Conservation (phyloP, 306 rosid species). For the Leucaena leucocephala region DNA sequence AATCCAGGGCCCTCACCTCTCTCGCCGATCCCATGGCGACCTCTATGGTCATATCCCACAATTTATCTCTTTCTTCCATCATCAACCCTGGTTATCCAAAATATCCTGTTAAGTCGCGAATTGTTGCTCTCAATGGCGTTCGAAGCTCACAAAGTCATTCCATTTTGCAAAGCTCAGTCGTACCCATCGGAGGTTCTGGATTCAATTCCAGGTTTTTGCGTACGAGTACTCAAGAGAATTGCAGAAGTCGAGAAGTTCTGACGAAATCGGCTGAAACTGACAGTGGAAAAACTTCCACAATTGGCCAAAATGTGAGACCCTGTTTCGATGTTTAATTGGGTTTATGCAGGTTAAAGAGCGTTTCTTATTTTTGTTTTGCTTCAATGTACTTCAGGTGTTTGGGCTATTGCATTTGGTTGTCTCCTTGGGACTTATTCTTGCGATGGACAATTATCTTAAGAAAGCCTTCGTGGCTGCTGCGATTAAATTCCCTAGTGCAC, state of each 20-base stretch:
- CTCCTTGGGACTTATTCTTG: slow-evolving; percentile 78
- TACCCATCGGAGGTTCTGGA: slow-evolving; percentile 16
- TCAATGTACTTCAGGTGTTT: slow-evolving; percentile 52
- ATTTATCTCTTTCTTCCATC: slow-evolving; percentile 33
- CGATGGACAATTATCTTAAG: slow-evolving; percentile 68
- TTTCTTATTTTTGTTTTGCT: not conserved
- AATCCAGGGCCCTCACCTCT: not conserved
- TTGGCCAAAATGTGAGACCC: slow-evolving; percentile 52
- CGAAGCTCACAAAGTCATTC: slow-evolving; percentile 3
- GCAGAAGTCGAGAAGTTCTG: slow-evolving; percentile 35
- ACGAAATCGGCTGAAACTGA: slow-evolving; percentile 52
- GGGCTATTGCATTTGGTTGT: slow-evolving; percentile 66
- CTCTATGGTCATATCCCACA: slow-evolving; percentile 35
- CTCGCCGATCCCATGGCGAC: slow-evolving; percentile 54
- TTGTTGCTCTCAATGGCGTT: slow-evolving; percentile 42
- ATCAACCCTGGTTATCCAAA: slow-evolving; percentile 37
- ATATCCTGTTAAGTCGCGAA: slow-evolving; percentile 16
- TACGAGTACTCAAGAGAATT: slow-evolving; percentile 37
- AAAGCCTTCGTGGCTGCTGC: slow-evolving; percentile 74
- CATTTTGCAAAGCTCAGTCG: slow-evolving; percentile 20
- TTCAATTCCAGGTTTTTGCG: slow-evolving; percentile 37
- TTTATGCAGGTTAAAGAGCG: not conserved
- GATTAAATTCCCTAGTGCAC: slow-evolving; percentile 89
- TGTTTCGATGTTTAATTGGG: not conserved
- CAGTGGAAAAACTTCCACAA: slow-evolving; percentile 55